Evolutionary conservation across 495 filamentous ascomycete species (phyloP).

Genomic region (Pseudoneurospora amorphoporcata): DNA sequence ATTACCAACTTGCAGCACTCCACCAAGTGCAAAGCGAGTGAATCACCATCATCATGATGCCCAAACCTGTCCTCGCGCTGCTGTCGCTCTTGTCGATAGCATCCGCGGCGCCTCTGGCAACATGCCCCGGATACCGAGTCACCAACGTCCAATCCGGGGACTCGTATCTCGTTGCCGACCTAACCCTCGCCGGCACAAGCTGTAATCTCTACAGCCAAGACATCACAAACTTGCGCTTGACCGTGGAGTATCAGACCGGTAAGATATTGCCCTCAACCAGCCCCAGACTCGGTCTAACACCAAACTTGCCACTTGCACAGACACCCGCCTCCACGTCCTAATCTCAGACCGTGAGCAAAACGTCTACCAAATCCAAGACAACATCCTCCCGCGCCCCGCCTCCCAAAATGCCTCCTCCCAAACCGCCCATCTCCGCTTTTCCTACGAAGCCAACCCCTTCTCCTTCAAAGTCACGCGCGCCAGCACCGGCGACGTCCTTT

Average conservation of each 20-base stretch:
- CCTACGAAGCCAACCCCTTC: conserved; percentile 56
- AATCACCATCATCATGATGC: neutral
- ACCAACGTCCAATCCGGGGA: conserved; percentile 45
- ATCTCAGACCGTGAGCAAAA: conserved; percentile 62
- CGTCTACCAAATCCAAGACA: conserved; percentile 69
- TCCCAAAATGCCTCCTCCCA: conserved; percentile 8
- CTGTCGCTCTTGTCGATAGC: conserved; percentile 35
- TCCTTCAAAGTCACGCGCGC: conserved; percentile 60
- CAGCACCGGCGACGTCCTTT: conserved; percentile 57
- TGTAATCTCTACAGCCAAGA: conserved; percentile 66
- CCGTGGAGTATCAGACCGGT: conserved; percentile 72
- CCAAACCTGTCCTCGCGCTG: neutral
- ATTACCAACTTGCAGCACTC: neutral
- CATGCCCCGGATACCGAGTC: conserved; percentile 64
- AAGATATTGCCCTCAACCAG: conserved; percentile 21
- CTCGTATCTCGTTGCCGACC: conserved; percentile 48
- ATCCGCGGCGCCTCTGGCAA: conserved; percentile 14
- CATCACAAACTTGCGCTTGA: conserved; percentile 50
- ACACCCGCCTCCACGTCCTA: conserved; percentile 68
- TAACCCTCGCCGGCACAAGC: conserved; percentile 50
- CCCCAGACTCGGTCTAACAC: conserved; percentile 8
- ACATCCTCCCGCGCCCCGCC: conserved; percentile 53
- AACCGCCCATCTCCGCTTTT: conserved; percentile 50
- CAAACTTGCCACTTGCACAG: conserved; percentile 26
- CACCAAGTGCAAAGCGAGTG: neutral